phyloP scores from a whole-genome alignment of 148 eudicot species.

The Salicornia ramosissima region DNA sequence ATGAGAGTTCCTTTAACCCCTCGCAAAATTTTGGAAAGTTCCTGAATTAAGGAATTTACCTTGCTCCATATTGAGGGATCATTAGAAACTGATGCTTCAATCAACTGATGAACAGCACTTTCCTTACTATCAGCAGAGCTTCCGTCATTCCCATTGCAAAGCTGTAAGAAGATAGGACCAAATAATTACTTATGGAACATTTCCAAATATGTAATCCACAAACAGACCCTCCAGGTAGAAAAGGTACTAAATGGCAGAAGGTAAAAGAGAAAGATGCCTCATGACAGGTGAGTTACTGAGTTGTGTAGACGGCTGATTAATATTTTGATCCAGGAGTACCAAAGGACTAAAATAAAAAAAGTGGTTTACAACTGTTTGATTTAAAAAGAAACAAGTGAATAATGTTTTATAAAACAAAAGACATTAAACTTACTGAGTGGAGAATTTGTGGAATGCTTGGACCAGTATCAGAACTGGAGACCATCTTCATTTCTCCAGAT shows the following conservation, averaged over 20 bases:
- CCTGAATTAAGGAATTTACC: slow-evolving; percentile 34
- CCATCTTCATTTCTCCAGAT: slow-evolving; percentile 39
- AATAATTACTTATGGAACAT: slow-evolving; percentile 14
- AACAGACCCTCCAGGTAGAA: neutral
- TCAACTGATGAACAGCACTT: slow-evolving; percentile 68
- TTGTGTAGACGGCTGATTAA: neutral
- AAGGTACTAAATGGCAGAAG: neutral
- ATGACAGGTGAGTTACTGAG: neutral
- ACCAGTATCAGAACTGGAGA: slow-evolving; percentile 53
- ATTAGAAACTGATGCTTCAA: slow-evolving; percentile 67
- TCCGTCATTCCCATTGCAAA: slow-evolving; percentile 65
- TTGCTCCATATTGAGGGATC: slow-evolving; percentile 78
- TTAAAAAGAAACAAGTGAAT: neutral
- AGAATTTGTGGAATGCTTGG: slow-evolving; percentile 93
- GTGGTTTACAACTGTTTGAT: too few relatives aligned
- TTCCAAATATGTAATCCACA: neutral
- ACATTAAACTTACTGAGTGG: slow-evolving; percentile 60
- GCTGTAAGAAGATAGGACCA: slow-evolving; percentile 34
- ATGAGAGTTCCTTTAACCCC: neutral
- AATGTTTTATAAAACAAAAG: neutral
- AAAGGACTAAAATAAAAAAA: neutral
- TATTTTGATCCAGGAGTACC: neutral
- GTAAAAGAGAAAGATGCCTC: neutral
- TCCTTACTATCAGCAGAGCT: slow-evolving; percentile 48
- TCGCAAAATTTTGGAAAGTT: neutral